phyloP scores from a whole-genome alignment of 345 rosid species.

The Chamaenerion angustifolium region DNA sequence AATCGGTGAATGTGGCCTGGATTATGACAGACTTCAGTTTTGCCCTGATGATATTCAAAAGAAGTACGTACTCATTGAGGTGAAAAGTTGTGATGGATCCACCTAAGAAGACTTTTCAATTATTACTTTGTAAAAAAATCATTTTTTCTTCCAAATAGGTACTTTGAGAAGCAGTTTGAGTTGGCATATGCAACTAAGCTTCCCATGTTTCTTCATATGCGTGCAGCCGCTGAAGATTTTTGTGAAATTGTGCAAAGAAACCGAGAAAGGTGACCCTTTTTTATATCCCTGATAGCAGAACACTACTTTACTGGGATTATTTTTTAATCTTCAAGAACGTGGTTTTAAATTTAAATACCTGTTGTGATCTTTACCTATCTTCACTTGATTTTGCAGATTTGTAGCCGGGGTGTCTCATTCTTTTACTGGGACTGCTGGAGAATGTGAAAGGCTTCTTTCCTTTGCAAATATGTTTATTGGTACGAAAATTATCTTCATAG shows the following conservation, averaged over 20 bases:
- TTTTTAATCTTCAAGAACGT: no score
- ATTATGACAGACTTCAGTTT: conserved; percentile 94
- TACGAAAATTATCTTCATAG: conserved; percentile 11
- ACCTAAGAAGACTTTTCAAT: no score
- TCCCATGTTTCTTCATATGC: conserved; percentile 97
- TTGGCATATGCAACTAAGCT: conserved; percentile 76
- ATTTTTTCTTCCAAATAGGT: conserved; percentile 28
- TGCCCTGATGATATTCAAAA: conserved; percentile 68
- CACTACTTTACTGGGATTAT: neutral
- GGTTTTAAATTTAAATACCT: no score
- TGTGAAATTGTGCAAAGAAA: conserved; percentile 63
- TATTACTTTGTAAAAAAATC: neutral
- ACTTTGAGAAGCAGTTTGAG: conserved; percentile 95
- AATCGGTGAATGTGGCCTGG: conserved; percentile 93
- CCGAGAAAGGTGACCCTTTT: conserved; percentile 39
- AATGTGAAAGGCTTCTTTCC: conserved; percentile 65
- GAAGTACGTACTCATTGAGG: conserved; percentile 39
- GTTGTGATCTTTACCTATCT: neutral
- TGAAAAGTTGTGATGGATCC: neutral
- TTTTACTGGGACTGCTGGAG: conserved; percentile 69
- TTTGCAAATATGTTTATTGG: conserved; percentile 67
- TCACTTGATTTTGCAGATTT: conserved; percentile 35
- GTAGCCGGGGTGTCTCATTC: conserved; percentile 82
- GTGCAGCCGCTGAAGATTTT: conserved; percentile 85
- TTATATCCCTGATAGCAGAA: neutral